Evolutionary conservation across 1,284 basidiomycete genomes (phyloP).

Genomic region (Ceraceosorus bombacis): DNA sequence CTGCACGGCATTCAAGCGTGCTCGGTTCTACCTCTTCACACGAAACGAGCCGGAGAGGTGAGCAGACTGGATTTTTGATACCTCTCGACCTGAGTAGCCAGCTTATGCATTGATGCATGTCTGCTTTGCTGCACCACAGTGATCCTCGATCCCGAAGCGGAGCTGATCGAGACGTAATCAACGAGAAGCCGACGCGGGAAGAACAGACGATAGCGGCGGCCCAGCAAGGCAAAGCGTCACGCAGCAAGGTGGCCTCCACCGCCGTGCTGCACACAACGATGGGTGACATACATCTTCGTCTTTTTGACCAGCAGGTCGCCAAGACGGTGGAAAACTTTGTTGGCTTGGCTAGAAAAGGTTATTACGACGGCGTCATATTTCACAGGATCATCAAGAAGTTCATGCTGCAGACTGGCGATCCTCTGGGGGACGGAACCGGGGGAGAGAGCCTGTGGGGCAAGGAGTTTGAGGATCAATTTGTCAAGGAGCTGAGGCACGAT

Average conservation of each 20-base stretch:
- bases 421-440: conserved; percentile 93
- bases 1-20: conserved; percentile 83
- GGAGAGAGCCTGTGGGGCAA: conserved; percentile 83
- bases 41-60: conserved; percentile 77
- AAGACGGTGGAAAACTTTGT: conserved; percentile 97
- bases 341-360: conserved; percentile 80
- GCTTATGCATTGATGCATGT: background rate
- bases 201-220: conserved; percentile 75
- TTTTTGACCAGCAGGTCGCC: conserved; percentile 85
- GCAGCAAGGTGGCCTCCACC: conserved; percentile 12
- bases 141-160: conserved; percentile 53
- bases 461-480: conserved; percentile 94
- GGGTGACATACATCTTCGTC: conserved; percentile 76
- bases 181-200: conserved; percentile 92
- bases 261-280: conserved; percentile 90
- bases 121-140: conserved; percentile 4
- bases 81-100: conserved; percentile 4
- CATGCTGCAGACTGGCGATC: conserved; percentile 98
- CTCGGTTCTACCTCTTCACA: conserved; percentile 95
- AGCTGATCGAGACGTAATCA: conserved; percentile 92
- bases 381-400: conserved; percentile 98
- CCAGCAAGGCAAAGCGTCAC: background rate
- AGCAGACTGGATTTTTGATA: conserved; percentile 37
- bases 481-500: conserved; percentile 79
- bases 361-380: conserved; percentile 89